Percentiles rank a stretch among this genome's conserved stretches.
These are phyloP conservation scores for Sutorius australiensis DNA, from an alignment of 768 basidiomycete species.

Conservation along the genomic window DNA sequence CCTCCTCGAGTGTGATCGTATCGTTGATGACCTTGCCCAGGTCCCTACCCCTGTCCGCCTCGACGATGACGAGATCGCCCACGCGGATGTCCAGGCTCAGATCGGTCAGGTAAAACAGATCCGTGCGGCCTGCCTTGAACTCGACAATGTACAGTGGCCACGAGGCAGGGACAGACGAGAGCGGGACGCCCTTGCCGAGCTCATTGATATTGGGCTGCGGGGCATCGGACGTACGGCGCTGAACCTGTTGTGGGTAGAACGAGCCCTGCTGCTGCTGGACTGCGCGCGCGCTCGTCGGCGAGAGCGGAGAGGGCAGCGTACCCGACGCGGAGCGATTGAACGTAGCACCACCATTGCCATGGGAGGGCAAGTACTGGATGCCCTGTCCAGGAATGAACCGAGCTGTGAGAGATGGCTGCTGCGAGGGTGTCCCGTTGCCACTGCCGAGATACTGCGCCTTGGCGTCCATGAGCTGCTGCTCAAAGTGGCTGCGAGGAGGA, in stretches of 20 bases:
- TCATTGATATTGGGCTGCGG: conserved; percentile 39
- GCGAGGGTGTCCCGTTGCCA: conserved; percentile 18
- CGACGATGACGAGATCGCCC: conserved; percentile 93
- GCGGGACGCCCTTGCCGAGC: conserved; percentile 85
- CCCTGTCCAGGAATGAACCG: conserved; percentile 65
- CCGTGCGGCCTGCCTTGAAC: conserved; percentile 96
- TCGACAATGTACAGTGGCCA: conserved; percentile 96
- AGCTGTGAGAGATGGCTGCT: conserved; percentile 43
- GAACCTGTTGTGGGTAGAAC: conserved; percentile 31
- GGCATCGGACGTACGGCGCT: conserved; percentile 42
- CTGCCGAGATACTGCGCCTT: conserved; percentile 34
- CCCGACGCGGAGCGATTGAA: conserved; percentile 39
- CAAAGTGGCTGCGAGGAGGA: conserved; percentile 45
- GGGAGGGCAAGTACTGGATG: conserved; percentile 52
- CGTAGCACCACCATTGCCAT: conserved; percentile 26
- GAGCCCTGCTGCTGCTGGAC: conserved; percentile 29
- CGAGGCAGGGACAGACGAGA: conserved; percentile 74
- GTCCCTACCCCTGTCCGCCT: conserved; percentile 93
- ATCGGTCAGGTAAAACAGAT: conserved; percentile 88
- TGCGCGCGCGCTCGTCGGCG: conserved; percentile 39
- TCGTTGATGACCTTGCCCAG: conserved; percentile 90
- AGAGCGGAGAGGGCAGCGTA: conserved; percentile 51
- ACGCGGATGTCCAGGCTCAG: conserved; percentile 60
- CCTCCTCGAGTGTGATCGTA: conserved; percentile 83
- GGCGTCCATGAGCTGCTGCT: conserved; percentile 43